Conservation (phyloP, 2,329 filamentous ascomycete species). For the Didymellaceae sp. region DNA sequence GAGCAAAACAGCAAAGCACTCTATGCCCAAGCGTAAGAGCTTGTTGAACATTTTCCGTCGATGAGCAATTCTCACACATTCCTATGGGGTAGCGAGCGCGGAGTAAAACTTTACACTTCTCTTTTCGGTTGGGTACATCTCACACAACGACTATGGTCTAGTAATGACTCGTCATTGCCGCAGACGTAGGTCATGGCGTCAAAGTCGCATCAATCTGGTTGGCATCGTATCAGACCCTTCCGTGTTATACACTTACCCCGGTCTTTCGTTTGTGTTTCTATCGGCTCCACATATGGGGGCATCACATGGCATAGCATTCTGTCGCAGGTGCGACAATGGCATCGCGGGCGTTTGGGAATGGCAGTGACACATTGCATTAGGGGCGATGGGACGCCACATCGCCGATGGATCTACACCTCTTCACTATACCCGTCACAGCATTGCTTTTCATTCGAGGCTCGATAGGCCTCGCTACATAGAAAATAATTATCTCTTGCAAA, state of each 20-base stretch:
- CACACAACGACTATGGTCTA: neutral
- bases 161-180: constrained; percentile 9
- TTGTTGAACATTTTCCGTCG: constrained; percentile 54
- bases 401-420: constrained; percentile 12
- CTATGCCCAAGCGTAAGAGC: constrained; percentile 56
- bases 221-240: neutral
- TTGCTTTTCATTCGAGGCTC: constrained; percentile 3
- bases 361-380: constrained; percentile 16
- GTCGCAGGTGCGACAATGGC: constrained; percentile 15
- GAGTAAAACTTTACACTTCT: neutral
- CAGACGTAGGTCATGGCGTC: constrained; percentile 7
- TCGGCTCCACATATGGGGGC: constrained; percentile 7
- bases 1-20: constrained; percentile 38
- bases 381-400: constrained; percentile 9
- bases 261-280: neutral
- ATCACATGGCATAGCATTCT: neutral
- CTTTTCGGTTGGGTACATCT: neutral
- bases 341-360: constrained; percentile 15
- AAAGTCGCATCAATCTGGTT: constrained; percentile 3
- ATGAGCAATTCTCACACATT: constrained; percentile 11
- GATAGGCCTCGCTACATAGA: constrained; percentile 10
- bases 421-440: constrained; percentile 18
- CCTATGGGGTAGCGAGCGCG: neutral
- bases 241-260: neutral
- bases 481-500: constrained; percentile 3